These are phyloP conservation scores for Penicillium palitans DNA, from an alignment of 2,329 filamentous ascomycete genomes.

Conservation along the genomic window DNA sequence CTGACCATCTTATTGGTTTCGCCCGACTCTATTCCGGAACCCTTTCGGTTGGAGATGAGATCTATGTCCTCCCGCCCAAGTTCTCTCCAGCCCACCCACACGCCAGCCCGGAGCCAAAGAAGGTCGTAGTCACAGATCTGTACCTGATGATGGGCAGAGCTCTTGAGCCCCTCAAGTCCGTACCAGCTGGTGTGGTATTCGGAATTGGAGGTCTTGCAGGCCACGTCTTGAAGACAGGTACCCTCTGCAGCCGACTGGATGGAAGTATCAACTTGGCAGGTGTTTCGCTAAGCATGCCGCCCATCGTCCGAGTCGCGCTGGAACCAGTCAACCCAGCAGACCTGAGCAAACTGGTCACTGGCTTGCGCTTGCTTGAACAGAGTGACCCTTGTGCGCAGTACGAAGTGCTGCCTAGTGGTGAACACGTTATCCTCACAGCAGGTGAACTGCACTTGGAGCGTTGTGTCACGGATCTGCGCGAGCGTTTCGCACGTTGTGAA, in stretches of 20 bases:
- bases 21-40: conserved; percentile 91
- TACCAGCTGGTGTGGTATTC: conserved; percentile 92
- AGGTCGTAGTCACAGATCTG: conserved; percentile 80
- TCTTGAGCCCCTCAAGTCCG: conserved; percentile 76
- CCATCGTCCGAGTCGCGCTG: conserved; percentile 93
- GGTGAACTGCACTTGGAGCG: conserved; percentile 92
- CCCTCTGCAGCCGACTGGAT: conserved; percentile 81
- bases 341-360: conserved; percentile 90
- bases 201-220: conserved; percentile 91
- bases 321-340: conserved; percentile 89
- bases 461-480: conserved; percentile 87
- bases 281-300: conserved; percentile 75
- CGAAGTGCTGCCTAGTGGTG: conserved; percentile 86
- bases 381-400: conserved; percentile 96
- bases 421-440: conserved; percentile 92
- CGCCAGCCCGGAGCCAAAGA: conserved; percentile 70
- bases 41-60: conserved; percentile 80
- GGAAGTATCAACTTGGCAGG: conserved; percentile 90
- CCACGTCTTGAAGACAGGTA: conserved; percentile 92
- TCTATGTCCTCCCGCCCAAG: conserved; percentile 91
- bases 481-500: conserved; percentile 90
- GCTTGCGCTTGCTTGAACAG: conserved; percentile 82
- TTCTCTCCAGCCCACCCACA: conserved; percentile 80
- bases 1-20: conserved; percentile 91
- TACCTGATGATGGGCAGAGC: conserved; percentile 96